phyloP scores from a whole-genome alignment of 306 rosid genomes.

The Cucumis melo region DNA sequence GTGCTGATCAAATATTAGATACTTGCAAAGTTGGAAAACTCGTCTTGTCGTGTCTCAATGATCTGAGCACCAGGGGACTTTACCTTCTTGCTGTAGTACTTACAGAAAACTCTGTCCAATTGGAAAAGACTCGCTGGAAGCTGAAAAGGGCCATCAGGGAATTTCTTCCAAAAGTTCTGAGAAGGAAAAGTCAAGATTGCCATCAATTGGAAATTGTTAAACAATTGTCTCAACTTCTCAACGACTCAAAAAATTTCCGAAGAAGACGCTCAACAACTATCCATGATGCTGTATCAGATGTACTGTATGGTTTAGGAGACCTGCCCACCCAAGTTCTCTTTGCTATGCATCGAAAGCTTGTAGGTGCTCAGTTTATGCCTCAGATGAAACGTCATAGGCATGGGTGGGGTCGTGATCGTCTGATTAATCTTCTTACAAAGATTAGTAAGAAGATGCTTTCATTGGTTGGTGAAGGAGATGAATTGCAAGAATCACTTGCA shows the following conservation, averaged over 20 bases:
- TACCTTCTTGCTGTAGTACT: conserved; percentile 39
- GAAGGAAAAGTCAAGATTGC: conserved; percentile 10
- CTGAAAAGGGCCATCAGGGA: conserved; percentile 39
- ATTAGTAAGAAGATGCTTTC: conserved; percentile 38
- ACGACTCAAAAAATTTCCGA: conserved; percentile 34
- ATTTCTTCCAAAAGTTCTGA: conserved; percentile 26
- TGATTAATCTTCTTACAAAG: conserved; percentile 26
- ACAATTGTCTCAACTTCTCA: conserved; percentile 34
- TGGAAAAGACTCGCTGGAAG: conserved; percentile 47
- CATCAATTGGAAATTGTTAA: conserved; percentile 19
- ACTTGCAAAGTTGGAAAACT: conserved; percentile 14
- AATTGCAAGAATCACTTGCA: conserved; percentile 48
- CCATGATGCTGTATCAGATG: conserved; percentile 21
- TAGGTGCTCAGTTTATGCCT: conserved; percentile 26
- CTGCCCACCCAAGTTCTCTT: conserved; percentile 37
- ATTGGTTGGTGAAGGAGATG: conserved; percentile 27
- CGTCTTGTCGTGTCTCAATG: conserved; percentile 34
- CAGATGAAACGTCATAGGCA: conserved; percentile 30
- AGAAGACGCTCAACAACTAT: conserved; percentile 16
- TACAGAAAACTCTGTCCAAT: conserved; percentile 23
- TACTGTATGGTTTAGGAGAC: conserved; percentile 27
- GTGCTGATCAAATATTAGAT: conserved; percentile 19
- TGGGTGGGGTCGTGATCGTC: conserved; percentile 30
- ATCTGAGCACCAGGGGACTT: conserved; percentile 57
- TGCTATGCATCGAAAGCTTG: conserved; percentile 63